A percentile compares a stretch with the other conserved stretches of the same genome.
Evolutionary conservation across 805 yeast genomes (phyloP).

Genomic region (Candida ortonii): DNA sequence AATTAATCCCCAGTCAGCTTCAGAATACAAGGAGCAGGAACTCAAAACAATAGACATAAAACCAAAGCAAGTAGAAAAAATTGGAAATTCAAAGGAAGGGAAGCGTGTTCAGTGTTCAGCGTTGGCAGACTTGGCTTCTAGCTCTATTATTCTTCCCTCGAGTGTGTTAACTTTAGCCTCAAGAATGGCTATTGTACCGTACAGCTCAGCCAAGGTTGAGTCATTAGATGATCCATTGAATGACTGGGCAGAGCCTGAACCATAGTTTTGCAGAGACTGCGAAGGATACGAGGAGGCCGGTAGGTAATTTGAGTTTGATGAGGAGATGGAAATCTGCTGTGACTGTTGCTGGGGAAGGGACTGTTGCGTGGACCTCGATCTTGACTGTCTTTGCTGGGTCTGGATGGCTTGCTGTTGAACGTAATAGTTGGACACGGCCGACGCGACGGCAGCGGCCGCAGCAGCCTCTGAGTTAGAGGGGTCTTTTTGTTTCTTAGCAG

Average conservation of each 20-base stretch:
- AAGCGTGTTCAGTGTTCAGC: conserved; percentile 5
- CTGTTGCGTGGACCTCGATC: conserved; percentile 19
- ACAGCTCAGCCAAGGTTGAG: conserved; percentile 14
- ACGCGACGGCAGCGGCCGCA: conserved; percentile 22
- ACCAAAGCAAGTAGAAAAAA: background rate
- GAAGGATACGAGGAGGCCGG: conserved; percentile 11
- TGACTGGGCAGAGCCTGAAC: conserved; percentile 6
- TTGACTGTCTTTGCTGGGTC: conserved; percentile 19
- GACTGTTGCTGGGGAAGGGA: conserved; percentile 7
- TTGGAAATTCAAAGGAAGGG: background rate
- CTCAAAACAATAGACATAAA: background rate
- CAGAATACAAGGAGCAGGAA: background rate
- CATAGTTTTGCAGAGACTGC: conserved; percentile 10
- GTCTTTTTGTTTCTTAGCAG: conserved; percentile 15
- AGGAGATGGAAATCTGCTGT: conserved; percentile 11
- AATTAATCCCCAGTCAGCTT: background rate
- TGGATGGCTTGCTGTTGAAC: conserved; percentile 19
- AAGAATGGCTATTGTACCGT: conserved; percentile 19
- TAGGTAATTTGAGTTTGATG: conserved; percentile 10
- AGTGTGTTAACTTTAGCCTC: conserved; percentile 21
- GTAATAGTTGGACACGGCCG: conserved; percentile 19
- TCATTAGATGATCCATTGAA: conserved; percentile 8
- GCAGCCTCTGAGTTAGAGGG: conserved; percentile 18
- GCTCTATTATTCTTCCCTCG: conserved; percentile 18
- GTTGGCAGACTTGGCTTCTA: conserved; percentile 16